Evolutionary conservation across 2,329 filamentous ascomycete genomes (phyloP), one percentile per base, ranked within the genome.

Genomic region (Fusarium solani-melongenae): DNA sequence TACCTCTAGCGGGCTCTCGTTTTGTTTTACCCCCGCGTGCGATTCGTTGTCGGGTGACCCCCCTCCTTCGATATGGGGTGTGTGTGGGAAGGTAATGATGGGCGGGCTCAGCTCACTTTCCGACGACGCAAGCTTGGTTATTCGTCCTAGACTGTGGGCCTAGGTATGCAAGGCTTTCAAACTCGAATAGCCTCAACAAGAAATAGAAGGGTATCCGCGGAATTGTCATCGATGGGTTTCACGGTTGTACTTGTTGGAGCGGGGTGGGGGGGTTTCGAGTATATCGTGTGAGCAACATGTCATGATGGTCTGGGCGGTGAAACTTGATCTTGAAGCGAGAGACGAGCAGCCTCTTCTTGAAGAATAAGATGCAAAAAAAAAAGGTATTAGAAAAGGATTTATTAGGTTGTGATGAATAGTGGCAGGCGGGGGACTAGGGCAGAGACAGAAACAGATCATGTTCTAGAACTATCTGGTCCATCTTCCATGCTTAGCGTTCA

Each of bases 21-120:
- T 73, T 73, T 73, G 71, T 69, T 72, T 62, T 72, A 72, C 61
- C 71, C 71, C 71, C 64, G 73, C 71, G n/a, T 74, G 61, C 64
- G 55, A 73, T 73, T 73, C 71, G 70, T 68, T 71, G 29, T 31
- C 62, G 39, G 49, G 69, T 71, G 70, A 67, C 70, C 9, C 22
- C 14, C 53, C 53, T 17, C 22, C 10, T 36, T 31, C 5, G 29
- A 34, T 31, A 55, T 51, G 46, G 51, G 29, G 51, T 15, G 31
- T 55, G 51, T 33, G n/a, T n/a, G n/a, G n/a, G n/a, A n/a, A n/a
- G n/a, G 24, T 27, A 27, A 33, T 53, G 34, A 15, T 20, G 39
- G 7, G 39, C 31, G 31, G 46, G 46, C 46, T 51, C 51, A 55
- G 51, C 51, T 55, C 51, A 55, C 29, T 55, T 29, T 51, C 41